Conservation (phyloP, 2,329 filamentous ascomycete species). For the Huntiella savannae region DNA sequence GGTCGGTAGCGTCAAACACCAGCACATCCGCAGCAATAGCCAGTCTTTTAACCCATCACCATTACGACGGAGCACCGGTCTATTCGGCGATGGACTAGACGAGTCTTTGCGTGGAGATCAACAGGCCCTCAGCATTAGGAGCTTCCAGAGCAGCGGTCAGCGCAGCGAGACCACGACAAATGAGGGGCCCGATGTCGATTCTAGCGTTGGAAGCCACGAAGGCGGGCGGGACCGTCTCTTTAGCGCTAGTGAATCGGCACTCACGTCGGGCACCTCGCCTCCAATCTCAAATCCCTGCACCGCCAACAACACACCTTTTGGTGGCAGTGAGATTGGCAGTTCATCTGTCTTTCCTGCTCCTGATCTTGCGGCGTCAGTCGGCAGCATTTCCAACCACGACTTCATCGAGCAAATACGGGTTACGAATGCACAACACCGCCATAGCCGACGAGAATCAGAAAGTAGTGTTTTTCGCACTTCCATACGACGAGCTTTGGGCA, state of each 20-base stretch:
- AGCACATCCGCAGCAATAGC: conserved; percentile 6
- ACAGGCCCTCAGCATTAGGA: not conserved
- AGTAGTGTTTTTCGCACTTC: conserved; percentile 4
- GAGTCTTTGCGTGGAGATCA: not conserved
- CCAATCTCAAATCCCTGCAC: not conserved
- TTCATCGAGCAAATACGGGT: conserved; percentile 1
- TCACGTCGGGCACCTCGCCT: not conserved
- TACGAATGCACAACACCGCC: conserved; percentile 3
- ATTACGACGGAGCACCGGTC: conserved; percentile 5
- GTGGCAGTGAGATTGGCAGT: too few relatives aligned
- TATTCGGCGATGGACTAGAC: not conserved
- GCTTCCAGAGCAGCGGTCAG: not conserved
- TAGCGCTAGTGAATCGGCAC: not conserved
- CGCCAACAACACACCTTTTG: too few relatives aligned
- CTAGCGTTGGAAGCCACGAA: not conserved
- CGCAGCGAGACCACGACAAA: not conserved
- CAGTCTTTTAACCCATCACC: conserved; percentile 8
- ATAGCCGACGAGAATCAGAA: conserved; percentile 6
- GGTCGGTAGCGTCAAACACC: not conserved
- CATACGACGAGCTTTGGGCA: conserved; percentile 8
- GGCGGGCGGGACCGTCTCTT: not conserved
- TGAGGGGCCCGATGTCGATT: not conserved
- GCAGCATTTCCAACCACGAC: not conserved
- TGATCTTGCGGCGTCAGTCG: not conserved
- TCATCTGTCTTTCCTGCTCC: not conserved